Conservation (phyloP, 2,329 filamentous ascomycete genomes). For the Fusarium pseudonygamai region DNA sequence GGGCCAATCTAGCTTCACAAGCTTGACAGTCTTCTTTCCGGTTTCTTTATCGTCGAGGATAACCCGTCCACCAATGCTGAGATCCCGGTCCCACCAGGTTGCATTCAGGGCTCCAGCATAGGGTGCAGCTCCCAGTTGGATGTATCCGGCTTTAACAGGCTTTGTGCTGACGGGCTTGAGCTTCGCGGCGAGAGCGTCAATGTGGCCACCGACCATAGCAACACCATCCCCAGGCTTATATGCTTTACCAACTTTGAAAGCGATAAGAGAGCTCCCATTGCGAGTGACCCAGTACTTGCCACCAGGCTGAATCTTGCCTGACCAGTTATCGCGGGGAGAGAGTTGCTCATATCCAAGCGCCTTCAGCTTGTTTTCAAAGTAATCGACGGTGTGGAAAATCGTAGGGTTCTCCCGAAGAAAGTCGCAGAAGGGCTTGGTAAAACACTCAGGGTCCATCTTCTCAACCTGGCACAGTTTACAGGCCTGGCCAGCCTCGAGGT, state of each 20-base stretch:
- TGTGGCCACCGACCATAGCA: constrained; percentile 89
- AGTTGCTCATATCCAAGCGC: constrained; percentile 79
- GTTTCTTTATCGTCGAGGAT: constrained; percentile 77
- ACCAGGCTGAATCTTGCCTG: constrained; percentile 73
- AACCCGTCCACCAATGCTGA: constrained; percentile 89
- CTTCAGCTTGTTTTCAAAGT: constrained; percentile 78
- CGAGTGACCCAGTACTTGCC: constrained; percentile 91
- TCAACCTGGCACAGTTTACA: constrained; percentile 52
- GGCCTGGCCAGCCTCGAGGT: constrained; percentile 32
- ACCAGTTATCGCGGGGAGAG: constrained; percentile 84
- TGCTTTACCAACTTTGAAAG: constrained; percentile 82
- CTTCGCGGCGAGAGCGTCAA: constrained; percentile 90
- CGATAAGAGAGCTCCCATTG: constrained; percentile 86
- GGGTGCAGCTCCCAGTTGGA: constrained; percentile 90
- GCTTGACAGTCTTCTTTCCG: constrained; percentile 80
- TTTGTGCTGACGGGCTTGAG: constrained; percentile 91
- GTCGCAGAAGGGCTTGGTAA: constrained; percentile 84
- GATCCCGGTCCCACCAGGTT: constrained; percentile 98
- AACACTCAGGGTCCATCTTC: constrained; percentile 66
- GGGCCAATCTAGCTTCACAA: constrained; percentile 94
- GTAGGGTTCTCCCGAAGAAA: constrained; percentile 93
- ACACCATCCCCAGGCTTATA: constrained; percentile 88
- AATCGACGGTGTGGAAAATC: constrained; percentile 87
- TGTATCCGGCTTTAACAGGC: constrained; percentile 83
- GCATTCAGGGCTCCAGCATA: constrained; percentile 88